These are phyloP conservation scores for Chrysosporium queenslandicum DNA, from an alignment of 2,329 filamentous ascomycete species.

Conservation along the genomic window DNA sequence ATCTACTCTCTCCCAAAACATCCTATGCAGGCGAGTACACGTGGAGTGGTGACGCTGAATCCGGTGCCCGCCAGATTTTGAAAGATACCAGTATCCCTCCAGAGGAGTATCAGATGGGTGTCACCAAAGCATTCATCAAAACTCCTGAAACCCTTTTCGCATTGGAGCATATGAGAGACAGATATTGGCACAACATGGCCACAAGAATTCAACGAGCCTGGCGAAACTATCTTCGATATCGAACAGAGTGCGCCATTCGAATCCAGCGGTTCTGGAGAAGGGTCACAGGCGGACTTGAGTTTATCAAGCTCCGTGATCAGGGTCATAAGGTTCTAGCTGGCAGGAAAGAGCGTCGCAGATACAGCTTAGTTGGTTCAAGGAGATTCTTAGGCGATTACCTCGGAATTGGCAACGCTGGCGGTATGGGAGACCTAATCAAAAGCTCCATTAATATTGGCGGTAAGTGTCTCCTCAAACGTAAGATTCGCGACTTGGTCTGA, in stretches of 20 bases:
- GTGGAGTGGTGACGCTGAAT: conserved; percentile 80
- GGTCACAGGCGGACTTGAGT: conserved; percentile 81
- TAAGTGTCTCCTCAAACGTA: conserved; percentile 32
- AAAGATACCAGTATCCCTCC: conserved; percentile 92
- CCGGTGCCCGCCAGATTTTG: conserved; percentile 81
- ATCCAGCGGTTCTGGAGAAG: conserved; percentile 95
- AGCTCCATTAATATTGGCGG: conserved; percentile 59
- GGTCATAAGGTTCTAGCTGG: conserved; percentile 72
- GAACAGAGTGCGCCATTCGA: conserved; percentile 80
- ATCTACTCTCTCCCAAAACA: conserved; percentile 83
- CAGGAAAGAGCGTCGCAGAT: conserved; percentile 81
- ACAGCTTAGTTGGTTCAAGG: conserved; percentile 81
- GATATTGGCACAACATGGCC: conserved; percentile 99
- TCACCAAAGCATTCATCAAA: conserved; percentile 96
- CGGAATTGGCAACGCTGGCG: conserved; percentile 68
- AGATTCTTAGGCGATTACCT: conserved; percentile 93
- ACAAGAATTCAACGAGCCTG: conserved; percentile 94
- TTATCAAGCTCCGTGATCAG: conserved; percentile 75
- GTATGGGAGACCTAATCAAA: conserved; percentile 71
- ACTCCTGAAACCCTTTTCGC: conserved; percentile 95
- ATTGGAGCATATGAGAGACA: conserved; percentile 91
- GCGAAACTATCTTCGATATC: conserved; percentile 89
- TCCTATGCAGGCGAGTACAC: conserved; percentile 97
- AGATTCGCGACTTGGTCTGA: background rate
- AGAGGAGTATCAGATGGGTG: conserved; percentile 95